Conservation (phyloP, 2,329 filamentous ascomycete species). For the Pseudogymnoascus sp. region DNA sequence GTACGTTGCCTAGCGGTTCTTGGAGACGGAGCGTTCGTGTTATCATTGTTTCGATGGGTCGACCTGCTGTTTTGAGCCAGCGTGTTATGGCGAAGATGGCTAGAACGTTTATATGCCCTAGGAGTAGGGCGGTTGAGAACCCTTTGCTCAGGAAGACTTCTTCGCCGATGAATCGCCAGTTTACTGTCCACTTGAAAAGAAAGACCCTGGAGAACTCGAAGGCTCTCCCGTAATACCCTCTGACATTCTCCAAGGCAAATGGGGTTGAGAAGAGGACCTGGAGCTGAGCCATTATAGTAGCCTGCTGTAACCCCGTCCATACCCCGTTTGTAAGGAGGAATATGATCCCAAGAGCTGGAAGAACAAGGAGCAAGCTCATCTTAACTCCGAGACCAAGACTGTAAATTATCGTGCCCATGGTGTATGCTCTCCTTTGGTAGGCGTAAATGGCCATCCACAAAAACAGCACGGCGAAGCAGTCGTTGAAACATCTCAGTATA, state of each 20-base stretch:
- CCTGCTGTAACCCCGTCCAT: slow-evolving; percentile 57
- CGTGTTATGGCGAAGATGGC: slow-evolving; percentile 48
- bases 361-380: slow-evolving; percentile 80
- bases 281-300: slow-evolving; percentile 66
- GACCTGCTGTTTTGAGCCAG: slow-evolving; percentile 55
- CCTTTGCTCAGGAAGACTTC: slow-evolving; percentile 64
- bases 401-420: slow-evolving; percentile 64
- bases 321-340: slow-evolving; percentile 69
- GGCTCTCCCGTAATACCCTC: slow-evolving; percentile 70
- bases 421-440: slow-evolving; percentile 71
- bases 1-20: slow-evolving; percentile 33
- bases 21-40: slow-evolving; percentile 22
- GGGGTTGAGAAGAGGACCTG: slow-evolving; percentile 63
- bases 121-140: slow-evolving; percentile 53
- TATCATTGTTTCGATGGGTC: slow-evolving; percentile 40
- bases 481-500: slow-evolving; percentile 88
- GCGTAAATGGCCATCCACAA: slow-evolving; percentile 76
- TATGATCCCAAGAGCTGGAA: slow-evolving; percentile 73
- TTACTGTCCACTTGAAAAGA: slow-evolving; percentile 97
- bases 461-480: slow-evolving; percentile 79
- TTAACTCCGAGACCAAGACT: slow-evolving; percentile 82
- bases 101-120: slow-evolving; percentile 49
- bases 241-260: slow-evolving; percentile 60
- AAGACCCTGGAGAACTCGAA: slow-evolving; percentile 91
- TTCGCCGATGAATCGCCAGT: slow-evolving; percentile 94